Evolutionary conservation across 2,329 filamentous ascomycete genomes (phyloP).

Genomic region (Penicillium sp.): DNA sequence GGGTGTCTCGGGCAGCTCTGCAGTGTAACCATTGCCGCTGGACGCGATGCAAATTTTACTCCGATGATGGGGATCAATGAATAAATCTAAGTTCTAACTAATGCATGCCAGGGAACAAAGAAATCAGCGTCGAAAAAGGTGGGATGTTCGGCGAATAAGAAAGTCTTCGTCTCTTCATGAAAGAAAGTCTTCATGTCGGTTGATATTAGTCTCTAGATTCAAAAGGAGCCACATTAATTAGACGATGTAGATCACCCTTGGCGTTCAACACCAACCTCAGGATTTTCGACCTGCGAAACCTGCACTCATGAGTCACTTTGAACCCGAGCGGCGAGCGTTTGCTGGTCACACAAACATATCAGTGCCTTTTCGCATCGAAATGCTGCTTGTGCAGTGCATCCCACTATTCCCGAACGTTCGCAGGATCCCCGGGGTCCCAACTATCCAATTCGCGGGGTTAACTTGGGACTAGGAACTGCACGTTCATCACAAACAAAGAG

Average conservation of each 20-base stretch:
- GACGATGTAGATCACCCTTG: neutral
- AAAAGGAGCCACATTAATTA: neutral
- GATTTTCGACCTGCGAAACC: neutral
- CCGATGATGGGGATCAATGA: neutral
- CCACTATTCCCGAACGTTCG: neutral
- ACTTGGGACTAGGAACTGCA: neutral
- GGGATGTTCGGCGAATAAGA: neutral
- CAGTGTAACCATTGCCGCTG: slow-evolving; percentile 11
- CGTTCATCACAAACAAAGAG: neutral
- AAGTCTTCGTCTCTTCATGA: no score
- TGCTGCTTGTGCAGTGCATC: neutral
- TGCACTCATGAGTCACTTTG: neutral
- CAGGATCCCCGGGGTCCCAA: neutral
- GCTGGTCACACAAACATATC: neutral
- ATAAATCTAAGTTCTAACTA: neutral
- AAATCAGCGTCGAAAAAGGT: neutral
- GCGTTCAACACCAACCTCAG: neutral
- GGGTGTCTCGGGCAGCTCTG: slow-evolving; percentile 11
- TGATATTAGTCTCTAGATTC: no score
- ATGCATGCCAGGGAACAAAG: neutral
- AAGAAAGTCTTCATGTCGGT: neutral
- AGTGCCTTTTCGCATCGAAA: neutral
- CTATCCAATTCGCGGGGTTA: neutral
- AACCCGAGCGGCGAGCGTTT: neutral
- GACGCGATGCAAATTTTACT: slow-evolving; percentile 8